Evolutionary conservation across 179 eudicot species (phyloP).

Genomic region (Pouteria campechiana): DNA sequence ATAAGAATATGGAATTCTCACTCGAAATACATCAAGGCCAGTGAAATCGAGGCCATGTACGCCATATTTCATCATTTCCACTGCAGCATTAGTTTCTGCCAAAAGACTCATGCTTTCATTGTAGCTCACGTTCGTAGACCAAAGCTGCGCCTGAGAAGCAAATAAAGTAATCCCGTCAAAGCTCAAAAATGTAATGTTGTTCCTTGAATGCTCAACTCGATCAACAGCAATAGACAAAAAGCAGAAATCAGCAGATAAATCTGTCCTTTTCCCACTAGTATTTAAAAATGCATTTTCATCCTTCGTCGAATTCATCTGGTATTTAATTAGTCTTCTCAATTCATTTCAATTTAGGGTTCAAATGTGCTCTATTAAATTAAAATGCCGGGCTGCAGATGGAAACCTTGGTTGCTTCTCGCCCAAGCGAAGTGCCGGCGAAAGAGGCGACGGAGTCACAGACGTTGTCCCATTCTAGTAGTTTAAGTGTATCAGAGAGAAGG

Average conservation of each 20-base stretch:
- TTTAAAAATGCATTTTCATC: too few relatives aligned
- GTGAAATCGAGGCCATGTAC: conserved; percentile 47
- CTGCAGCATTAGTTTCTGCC: conserved; percentile 81
- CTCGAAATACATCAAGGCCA: conserved; percentile 45
- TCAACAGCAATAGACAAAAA: background rate
- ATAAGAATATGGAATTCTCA: too few relatives aligned
- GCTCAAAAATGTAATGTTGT: background rate
- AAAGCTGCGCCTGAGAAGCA: conserved; percentile 50
- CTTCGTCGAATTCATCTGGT: too few relatives aligned
- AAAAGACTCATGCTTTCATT: conserved; percentile 64
- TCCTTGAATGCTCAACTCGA: too few relatives aligned
- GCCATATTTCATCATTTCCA: conserved; percentile 62
- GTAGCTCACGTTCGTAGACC: conserved; percentile 50
- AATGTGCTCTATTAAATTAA: too few relatives aligned
- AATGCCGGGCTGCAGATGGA: too few relatives aligned
- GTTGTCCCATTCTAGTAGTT: conserved; percentile 82
- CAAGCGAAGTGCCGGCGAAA: conserved; percentile 71
- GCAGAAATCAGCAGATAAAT: too few relatives aligned
- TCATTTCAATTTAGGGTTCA: too few relatives aligned
- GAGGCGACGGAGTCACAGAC: conserved; percentile 80
- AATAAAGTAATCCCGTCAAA: background rate
- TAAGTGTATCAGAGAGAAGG: conserved; percentile 68
- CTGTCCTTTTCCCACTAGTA: too few relatives aligned
- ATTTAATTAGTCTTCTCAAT: too few relatives aligned
- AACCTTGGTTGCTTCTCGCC: conserved; percentile 61